Conservation (phyloP, 768 basidiomycete genomes). For the Suillus alpinus region DNA sequence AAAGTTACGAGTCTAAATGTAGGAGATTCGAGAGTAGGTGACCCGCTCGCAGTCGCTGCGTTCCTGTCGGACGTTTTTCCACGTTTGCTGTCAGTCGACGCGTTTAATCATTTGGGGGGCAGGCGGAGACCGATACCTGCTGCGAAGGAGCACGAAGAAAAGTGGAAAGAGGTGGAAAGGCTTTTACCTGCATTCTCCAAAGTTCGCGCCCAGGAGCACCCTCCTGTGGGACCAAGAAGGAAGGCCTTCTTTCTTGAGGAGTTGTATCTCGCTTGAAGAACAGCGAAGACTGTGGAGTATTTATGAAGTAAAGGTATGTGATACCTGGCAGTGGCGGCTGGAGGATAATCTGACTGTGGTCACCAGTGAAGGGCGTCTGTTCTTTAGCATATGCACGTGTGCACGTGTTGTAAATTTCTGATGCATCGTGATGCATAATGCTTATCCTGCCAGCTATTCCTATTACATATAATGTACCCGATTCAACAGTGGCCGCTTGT, state of each 20-base stretch:
- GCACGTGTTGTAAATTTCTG: background rate
- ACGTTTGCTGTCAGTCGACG: background rate
- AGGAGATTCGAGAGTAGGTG: background rate
- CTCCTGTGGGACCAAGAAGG: background rate
- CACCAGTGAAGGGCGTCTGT: background rate
- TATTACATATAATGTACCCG: background rate
- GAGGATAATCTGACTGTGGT: background rate
- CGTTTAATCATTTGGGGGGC: background rate
- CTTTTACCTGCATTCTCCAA: conserved; percentile 1
- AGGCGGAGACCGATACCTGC: background rate
- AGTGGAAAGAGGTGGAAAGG: conserved; percentile 2
- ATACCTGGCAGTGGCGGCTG: background rate
- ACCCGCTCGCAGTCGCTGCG: conserved; percentile 2
- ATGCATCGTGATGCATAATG: background rate
- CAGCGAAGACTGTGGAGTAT: background rate
- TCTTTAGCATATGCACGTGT: background rate
- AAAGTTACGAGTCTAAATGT: conserved; percentile 1
- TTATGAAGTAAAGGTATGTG: background rate
- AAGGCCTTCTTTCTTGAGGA: conserved; percentile 1
- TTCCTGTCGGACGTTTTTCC: conserved; percentile 4
- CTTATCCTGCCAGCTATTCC: background rate
- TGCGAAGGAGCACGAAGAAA: conserved; percentile 1
- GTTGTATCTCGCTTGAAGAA: background rate
- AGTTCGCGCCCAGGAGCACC: conserved; percentile 2
- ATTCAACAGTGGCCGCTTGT: no score